Percentiles rank a stretch among this genome's conserved stretches.
These are phyloP conservation scores for Rutidosis leptorrhynchoides DNA, from an alignment of 129 eudicot genomes.

Conservation along the genomic window DNA sequence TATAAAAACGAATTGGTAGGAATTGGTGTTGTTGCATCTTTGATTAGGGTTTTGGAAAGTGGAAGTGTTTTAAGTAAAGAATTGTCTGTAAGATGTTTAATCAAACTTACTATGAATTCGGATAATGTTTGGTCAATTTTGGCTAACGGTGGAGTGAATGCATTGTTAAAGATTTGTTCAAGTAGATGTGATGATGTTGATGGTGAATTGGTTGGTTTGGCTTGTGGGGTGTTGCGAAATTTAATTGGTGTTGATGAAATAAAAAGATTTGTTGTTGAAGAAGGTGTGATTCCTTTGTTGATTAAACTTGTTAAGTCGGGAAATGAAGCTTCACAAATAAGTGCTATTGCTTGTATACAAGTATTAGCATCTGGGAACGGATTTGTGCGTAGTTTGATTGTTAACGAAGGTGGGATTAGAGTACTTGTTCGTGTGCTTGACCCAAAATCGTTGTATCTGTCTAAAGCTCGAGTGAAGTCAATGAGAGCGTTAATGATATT, in stretches of 20 bases:
- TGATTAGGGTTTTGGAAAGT: conserved; percentile 63
- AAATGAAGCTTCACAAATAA: conserved; percentile 54
- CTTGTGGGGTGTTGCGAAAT: conserved; percentile 80
- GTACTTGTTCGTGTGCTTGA: conserved; percentile 53
- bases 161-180: conserved; percentile 54
- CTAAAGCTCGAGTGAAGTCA: conserved; percentile 56
- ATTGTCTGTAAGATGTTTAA: conserved; percentile 58
- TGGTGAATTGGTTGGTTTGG: conserved; percentile 58
- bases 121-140: conserved; percentile 88
- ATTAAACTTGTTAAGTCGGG: conserved; percentile 51
- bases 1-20: conserved; percentile 41
- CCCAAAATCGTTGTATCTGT: conserved; percentile 51
- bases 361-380: conserved; percentile 59
- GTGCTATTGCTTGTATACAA: conserved; percentile 60
- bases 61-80: conserved; percentile 61
- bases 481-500: conserved; percentile 49
- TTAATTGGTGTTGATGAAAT: conserved; percentile 81
- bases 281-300: conserved; percentile 47
- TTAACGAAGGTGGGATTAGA: conserved; percentile 63
- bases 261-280: conserved; percentile 69
- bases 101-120: conserved; percentile 64
- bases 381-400: conserved; percentile 41
- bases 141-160: conserved; percentile 78
- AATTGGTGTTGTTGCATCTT: conserved; percentile 58
- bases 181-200: conserved; percentile 33